Base-by-base conservation (phyloP, 2,329 filamentous ascomycete genomes). In the Botrytis elliptica region DNA sequence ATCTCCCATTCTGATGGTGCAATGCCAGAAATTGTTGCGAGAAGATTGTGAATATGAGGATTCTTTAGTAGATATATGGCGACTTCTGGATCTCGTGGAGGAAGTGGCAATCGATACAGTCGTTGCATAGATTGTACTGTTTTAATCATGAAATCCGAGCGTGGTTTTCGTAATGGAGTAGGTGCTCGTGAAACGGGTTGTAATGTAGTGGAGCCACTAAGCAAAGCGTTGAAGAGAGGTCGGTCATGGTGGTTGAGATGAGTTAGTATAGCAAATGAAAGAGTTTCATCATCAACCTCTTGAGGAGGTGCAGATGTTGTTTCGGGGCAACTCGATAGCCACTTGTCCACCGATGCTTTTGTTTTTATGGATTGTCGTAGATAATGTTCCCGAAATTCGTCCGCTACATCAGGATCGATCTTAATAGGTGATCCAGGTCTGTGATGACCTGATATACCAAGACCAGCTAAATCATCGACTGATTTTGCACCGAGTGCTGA, bases 1-100 rank as follows among this genome's bases (percentile, higher is more conserved):
- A 98, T 97, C 76, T 98, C 95, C 95, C 95, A 98, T 82, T 98
- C 95, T n/a, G 93, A 92, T 65, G 91, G 89, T 80, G 92, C 96
- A 78, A 98, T 96, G 70, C 95, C 93, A 52, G 93, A 91, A 68
- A 98, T 87, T 0, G 95, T 97, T 59, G 93, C 91, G 4, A 98
- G 89, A 46, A 97, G 90, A 79, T 96, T 92, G 81, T 98, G 95
- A 67, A 96, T 89, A 20, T 89, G 86, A 0, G 91, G 90, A 81
- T 98, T 92, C 81, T 92, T 94, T 76, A 98, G 88, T 66, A 98
- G 88, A 81, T 93, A 98, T 77, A 96, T 90, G 20, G 93, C 93
- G 9, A 91, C 90, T 81, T 98, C 94, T 29, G 94, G 93, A 79
- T 97, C 94, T 65, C 95, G 91, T 0, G 95, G 95, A 2, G 88